phyloP scores from a whole-genome alignment of 129 eudicot species.

The Ambrosia trifida region DNA sequence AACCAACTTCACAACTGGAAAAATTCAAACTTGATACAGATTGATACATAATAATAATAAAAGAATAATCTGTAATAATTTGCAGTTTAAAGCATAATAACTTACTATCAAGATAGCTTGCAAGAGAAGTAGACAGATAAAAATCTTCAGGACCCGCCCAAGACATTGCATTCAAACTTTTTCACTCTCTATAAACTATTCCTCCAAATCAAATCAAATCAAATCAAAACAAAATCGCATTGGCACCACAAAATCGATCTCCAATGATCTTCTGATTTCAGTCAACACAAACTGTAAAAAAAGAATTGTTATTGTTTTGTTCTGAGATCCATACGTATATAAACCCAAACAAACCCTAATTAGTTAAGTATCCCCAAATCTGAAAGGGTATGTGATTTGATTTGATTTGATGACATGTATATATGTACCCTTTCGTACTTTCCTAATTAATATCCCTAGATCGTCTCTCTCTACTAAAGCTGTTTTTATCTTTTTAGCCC shows the following conservation, averaged over 20 bases:
- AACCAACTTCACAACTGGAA: conserved; percentile 6
- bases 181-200: conserved; percentile 42
- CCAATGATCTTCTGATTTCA: conserved; percentile 16
- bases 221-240: conserved; percentile 42
- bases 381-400: conserved; percentile 29
- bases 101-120: conserved; percentile 89
- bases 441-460: neutral
- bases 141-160: conserved; percentile 95
- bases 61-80: neutral
- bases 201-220: neutral
- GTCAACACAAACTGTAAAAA: neutral
- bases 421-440: neutral
- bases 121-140: conserved; percentile 85
- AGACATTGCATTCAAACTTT: conserved; percentile 57
- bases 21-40: neutral
- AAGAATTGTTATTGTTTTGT: conserved; percentile 15
- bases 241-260: conserved; percentile 40
- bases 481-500: neutral
- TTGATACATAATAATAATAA: conserved; percentile 1
- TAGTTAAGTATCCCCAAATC: conserved; percentile 47
- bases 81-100: neutral
- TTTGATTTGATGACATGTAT: conserved; percentile 25
- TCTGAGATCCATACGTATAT: conserved; percentile 24
- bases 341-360: conserved; percentile 35
- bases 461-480: neutral